Base-by-base conservation (phyloP, 2,329 filamentous ascomycete genomes). In the Zelopaecilomyces penicillatus region DNA sequence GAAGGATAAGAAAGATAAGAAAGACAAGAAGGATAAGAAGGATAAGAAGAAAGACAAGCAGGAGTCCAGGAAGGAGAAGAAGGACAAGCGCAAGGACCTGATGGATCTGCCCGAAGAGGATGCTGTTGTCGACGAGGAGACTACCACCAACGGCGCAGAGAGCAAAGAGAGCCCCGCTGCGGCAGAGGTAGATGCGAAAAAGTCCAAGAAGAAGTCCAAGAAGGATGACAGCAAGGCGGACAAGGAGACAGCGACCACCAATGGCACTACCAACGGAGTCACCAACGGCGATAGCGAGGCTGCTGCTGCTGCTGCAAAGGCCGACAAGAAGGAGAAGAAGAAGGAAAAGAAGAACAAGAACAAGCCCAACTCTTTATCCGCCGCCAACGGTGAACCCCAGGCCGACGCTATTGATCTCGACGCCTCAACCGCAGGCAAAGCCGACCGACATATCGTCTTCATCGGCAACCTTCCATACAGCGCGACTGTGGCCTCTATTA, bases 401-500 rank as follows among this genome's bases (percentile, higher is more conserved):
- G 72, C 72, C 47, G 62, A 42, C 30, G 40, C 40, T 49, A 45
- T 50, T 44, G 47, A 44, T 38, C 50, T 52, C 43, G 46, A 49
- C 44, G 38, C 44, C 12, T 43, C 39, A 27, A 30, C 46, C 3
- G 46, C 46, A 5, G 27, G 50, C 38, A 57, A 62, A 40, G 46
- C 49, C 39, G 57, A 59, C 43, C 60, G 59, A 32, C 52, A 57
- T 56, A 67, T 64, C 48, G 55, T 58, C 53, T 61, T 60, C 31
- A 52, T 57, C 19, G 87, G 91, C 62, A 96, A 96, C 68, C 83
- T 97, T 5, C 91, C 91, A 41, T 96, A 80, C 76, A 82, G 75
- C 49, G 86, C 88, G 35, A 95, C 84, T 4, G 74, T 75, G 42
- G 77, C 77, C 41, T 73, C 80, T 36, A 76, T 97, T 50, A 68